Conservation (phyloP, 2,329 filamentous ascomycete genomes). For the Aureobasidium sp. region DNA sequence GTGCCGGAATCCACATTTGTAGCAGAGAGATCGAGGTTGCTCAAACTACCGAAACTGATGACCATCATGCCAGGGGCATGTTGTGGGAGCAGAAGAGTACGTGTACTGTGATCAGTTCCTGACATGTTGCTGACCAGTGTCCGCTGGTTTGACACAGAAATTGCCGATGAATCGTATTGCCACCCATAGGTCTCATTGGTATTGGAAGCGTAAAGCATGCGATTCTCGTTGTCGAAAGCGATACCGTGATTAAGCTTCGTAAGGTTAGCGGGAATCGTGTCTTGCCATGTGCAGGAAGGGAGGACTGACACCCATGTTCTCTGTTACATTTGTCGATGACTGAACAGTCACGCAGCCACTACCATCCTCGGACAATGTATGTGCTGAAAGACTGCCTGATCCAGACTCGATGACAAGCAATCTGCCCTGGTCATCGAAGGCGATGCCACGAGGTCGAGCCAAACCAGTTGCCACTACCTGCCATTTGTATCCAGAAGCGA, state of each 20-base stretch:
- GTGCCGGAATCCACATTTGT: conserved; percentile 48
- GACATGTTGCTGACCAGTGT: conserved; percentile 57
- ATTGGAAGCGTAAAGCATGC: conserved; percentile 47
- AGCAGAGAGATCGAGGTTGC: conserved; percentile 55
- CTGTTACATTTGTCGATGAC: conserved; percentile 1
- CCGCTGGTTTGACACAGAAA: conserved; percentile 13
- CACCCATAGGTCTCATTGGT: conserved; percentile 48
- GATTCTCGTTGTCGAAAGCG: conserved; percentile 17
- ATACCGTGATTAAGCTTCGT: conserved; percentile 45
- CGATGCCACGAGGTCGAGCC: conserved; percentile 39
- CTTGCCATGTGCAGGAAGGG: too few species aligned
- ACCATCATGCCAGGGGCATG: conserved; percentile 52
- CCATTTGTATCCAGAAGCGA: conserved; percentile 37
- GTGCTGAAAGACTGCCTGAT: conserved; percentile 30
- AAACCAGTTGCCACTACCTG: conserved; percentile 42
- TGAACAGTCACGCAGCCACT: conserved; percentile 14
- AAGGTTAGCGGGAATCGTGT: neutral
- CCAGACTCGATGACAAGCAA: conserved; percentile 42
- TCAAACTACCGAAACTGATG: conserved; percentile 57
- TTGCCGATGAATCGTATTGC: conserved; percentile 53
- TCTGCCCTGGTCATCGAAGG: conserved; percentile 42
- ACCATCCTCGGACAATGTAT: conserved; percentile 27
- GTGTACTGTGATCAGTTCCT: conserved; percentile 54
- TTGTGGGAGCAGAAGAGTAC: conserved; percentile 58
- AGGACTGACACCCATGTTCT: neutral